phyloP scores from a whole-genome alignment of 768 basidiomycete species.

The Chalciporus pseudorubinellus region DNA sequence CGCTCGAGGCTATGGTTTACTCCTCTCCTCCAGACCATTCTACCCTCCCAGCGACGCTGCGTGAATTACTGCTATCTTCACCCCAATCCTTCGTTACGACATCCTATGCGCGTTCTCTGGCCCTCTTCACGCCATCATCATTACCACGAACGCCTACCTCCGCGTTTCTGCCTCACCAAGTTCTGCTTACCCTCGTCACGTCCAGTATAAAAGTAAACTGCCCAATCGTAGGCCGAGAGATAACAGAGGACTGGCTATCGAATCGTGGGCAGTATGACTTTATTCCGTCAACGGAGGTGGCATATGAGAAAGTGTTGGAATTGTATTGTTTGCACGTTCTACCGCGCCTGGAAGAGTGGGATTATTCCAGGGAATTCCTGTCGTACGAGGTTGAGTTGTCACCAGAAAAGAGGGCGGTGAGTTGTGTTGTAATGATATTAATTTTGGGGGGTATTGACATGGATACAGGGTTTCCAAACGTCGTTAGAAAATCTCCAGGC shows the following conservation, averaged over 20 bases:
- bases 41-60: conserved; percentile 49
- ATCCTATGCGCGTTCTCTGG: conserved; percentile 62
- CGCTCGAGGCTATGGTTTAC: conserved; percentile 74
- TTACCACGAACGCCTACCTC: conserved; percentile 40
- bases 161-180: conserved; percentile 63
- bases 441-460: conserved; percentile 6
- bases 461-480: conserved; percentile 33
- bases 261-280: conserved; percentile 43
- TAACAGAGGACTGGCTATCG: conserved; percentile 80
- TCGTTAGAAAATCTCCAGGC: conserved; percentile 35
- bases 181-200: conserved; percentile 68
- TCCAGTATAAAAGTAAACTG: conserved; percentile 67
- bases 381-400: conserved; percentile 68
- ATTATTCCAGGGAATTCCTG: conserved; percentile 74
- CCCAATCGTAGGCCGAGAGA: conserved; percentile 56
- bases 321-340: conserved; percentile 73
- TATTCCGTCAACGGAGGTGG: conserved; percentile 40
- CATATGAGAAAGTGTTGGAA: conserved; percentile 74
- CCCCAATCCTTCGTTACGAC: conserved; percentile 56
- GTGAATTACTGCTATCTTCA: conserved; percentile 52
- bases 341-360: conserved; percentile 75
- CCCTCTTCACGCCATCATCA: conserved; percentile 60
- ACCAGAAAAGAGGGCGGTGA: conserved; percentile 50
- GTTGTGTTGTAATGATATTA: conserved; percentile 6
- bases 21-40: conserved; percentile 44